Conservation (phyloP, 192 early-diverging fungal genomes). For the Helicostylum pulchrum region DNA sequence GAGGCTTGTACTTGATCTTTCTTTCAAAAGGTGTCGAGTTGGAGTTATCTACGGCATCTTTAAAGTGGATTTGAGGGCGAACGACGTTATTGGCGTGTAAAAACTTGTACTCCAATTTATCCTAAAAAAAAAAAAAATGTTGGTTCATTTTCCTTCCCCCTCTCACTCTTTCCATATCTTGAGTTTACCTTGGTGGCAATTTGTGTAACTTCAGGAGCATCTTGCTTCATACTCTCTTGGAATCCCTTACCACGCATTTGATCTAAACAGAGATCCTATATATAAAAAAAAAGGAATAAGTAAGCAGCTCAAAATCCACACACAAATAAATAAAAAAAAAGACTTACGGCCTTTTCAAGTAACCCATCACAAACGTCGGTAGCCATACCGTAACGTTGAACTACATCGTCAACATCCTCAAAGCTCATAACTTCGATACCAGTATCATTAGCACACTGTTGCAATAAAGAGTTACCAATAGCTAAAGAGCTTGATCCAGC, state of each 20-base stretch:
- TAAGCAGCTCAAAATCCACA: not conserved
- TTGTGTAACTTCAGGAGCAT: constrained; percentile 46
- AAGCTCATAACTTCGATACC: constrained; percentile 33
- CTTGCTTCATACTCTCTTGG: constrained; percentile 35
- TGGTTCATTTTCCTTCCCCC: no score
- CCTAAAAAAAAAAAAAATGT: not conserved
- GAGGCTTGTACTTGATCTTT: constrained; percentile 79
- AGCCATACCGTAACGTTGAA: constrained; percentile 59
- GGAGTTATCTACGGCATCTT: constrained; percentile 87
- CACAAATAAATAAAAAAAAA: not conserved
- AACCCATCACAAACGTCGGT: constrained; percentile 78
- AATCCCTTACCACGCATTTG: constrained; percentile 50
- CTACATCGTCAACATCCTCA: constrained; percentile 62
- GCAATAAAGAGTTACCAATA: constrained; percentile 28
- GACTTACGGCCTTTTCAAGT: constrained; percentile 73
- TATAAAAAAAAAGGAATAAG: not conserved
- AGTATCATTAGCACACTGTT: constrained; percentile 29
- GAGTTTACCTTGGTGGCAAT: constrained; percentile 26
- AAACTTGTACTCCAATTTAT: constrained; percentile 49
- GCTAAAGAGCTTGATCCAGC: constrained; percentile 22
- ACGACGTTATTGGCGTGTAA: constrained; percentile 70
- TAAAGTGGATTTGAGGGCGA: constrained; percentile 86
- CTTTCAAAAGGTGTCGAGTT: constrained; percentile 67
- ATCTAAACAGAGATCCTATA: constrained; percentile 73
- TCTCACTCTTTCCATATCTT: not conserved